Base-by-base conservation (phyloP, 345 rosid species). In the Xanthoceras sorbifolium region DNA sequence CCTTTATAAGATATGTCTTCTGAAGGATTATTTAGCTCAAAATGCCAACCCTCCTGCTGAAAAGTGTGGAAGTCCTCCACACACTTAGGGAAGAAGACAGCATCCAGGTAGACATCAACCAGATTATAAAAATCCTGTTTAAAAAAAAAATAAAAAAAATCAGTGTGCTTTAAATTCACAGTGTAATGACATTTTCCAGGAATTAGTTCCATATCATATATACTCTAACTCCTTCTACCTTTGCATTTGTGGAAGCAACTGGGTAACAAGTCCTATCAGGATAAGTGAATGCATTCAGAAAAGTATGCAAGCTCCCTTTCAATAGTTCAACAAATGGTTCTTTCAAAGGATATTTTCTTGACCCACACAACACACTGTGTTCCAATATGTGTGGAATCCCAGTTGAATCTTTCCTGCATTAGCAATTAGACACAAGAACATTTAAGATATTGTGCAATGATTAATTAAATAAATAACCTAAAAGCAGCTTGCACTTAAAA, bases 21-120 rank as follows among this genome's bases (percentile, higher is more conserved):
- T 3, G 92, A 86, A 46, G 95, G 93, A 85, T 90, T 79, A 63
- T 95, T 82, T 67, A 95, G 98, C 90, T 95, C 99, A 64, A 89
- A 92, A 84, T 93, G 98, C 97, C 99, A 95, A 71, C 99, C 99
- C 93, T 95, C 99, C 77, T 95, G 99, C 75, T 95, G 97, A 86
- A 95, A 95, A 32, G 96, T 95, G 42, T 87, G 97, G 67, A 86
- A 75, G 83, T 95, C 98, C 84, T 90, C 91, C 80, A 90, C 88
- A 82, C 99, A 95, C 81, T 93, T 93, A 40, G 98, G 99, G 86
- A 93, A 95, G 91, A 95, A 95, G 76, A 95, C 98, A 76, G 98
- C 98, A 86, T 95, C 98, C 78, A 95, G 82, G 81, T 95, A 95
- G 64, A 95, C 99, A 85, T 95, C 98, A 57, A 95, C 99, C 77